A percentile compares a stretch with the other conserved stretches of the same genome.
Conservation (phyloP, 805 yeast genomes). For the Ascoidea rubescens region DNA sequence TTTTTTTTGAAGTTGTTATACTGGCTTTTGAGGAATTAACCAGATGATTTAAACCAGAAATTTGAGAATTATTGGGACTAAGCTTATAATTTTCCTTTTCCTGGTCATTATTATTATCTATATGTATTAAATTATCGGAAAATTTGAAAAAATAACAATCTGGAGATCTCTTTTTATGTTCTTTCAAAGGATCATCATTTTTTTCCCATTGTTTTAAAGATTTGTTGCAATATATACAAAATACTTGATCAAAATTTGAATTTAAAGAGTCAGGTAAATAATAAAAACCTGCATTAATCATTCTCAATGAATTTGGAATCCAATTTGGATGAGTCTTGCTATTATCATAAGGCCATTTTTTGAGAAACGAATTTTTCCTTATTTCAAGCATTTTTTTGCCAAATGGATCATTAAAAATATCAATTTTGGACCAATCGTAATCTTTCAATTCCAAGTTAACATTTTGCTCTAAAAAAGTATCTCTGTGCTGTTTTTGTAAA, state of each 20-base stretch:
- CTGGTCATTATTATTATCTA: background rate
- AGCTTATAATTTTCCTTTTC: background rate
- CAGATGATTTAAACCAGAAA: too few species aligned
- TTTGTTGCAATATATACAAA: conserved; percentile 52
- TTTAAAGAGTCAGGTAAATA: conserved; percentile 14
- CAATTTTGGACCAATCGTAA: conserved; percentile 12
- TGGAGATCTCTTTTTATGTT: conserved; percentile 33
- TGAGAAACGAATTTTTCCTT: conserved; percentile 26
- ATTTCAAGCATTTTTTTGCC: conserved; percentile 17
- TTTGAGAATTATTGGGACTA: too few species aligned
- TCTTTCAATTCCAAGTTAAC: conserved; percentile 1
- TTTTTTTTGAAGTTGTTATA: too few species aligned
- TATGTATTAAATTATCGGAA: background rate
- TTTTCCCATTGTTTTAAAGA: conserved; percentile 62
- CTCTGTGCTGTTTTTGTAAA: conserved; percentile 12
- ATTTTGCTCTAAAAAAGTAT: conserved; percentile 5
- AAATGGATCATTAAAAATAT: conserved; percentile 21
- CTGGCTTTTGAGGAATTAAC: too few species aligned
- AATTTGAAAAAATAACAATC: conserved; percentile 26
- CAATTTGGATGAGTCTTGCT: conserved; percentile 17
- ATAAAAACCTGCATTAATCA: conserved; percentile 55
- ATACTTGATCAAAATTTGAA: conserved; percentile 37
- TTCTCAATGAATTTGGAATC: conserved; percentile 22
- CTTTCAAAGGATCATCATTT: conserved; percentile 47
- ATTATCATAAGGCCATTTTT: conserved; percentile 32